phyloP scores from a whole-genome alignment of 2,329 filamentous ascomycete genomes.

The Colletotrichum filicis region DNA sequence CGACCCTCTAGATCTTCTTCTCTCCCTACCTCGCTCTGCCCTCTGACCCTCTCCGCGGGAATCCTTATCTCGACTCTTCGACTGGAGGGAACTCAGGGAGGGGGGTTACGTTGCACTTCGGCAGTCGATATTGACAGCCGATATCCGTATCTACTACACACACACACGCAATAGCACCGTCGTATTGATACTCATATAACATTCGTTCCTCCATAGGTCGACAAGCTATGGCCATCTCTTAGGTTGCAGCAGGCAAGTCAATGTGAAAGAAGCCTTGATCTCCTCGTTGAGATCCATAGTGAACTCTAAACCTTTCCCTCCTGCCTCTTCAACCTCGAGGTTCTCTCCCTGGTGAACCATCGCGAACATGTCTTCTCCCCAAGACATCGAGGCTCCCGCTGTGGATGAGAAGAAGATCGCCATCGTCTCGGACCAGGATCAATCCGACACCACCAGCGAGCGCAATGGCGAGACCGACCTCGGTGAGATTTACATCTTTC shows the following conservation, averaged over 20 bases:
- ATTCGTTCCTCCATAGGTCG: not conserved
- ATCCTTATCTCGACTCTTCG: slow-evolving; percentile 24
- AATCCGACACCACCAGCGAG: slow-evolving; percentile 25
- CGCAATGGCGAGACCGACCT: slow-evolving; percentile 12
- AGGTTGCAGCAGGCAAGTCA: not conserved
- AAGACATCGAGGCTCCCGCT: not conserved
- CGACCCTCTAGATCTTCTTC: not conserved
- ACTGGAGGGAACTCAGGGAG: not conserved
- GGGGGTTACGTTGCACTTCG: slow-evolving; percentile 12
- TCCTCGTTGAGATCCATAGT: not conserved
- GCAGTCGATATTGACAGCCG: not conserved
- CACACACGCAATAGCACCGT: not conserved
- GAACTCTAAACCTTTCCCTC: not conserved
- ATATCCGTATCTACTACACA: not conserved
- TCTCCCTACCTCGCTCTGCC: not conserved
- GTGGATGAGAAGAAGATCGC: slow-evolving; percentile 21
- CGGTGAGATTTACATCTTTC: not conserved
- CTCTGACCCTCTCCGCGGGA: slow-evolving; percentile 13
- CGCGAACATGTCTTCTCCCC: slow-evolving; percentile 8
- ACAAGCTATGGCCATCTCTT: not conserved
- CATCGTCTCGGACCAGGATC: slow-evolving; percentile 9
- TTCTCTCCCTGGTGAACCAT: not conserved
- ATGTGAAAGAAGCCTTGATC: no score
- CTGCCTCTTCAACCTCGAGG: not conserved
- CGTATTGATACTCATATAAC: slow-evolving; percentile 16